Percentiles rank a stretch among this genome's conserved stretches.
These are phyloP conservation scores for Hirsutella thompsonii DNA, from an alignment of 2,329 filamentous ascomycete genomes.

Conservation along the genomic window DNA sequence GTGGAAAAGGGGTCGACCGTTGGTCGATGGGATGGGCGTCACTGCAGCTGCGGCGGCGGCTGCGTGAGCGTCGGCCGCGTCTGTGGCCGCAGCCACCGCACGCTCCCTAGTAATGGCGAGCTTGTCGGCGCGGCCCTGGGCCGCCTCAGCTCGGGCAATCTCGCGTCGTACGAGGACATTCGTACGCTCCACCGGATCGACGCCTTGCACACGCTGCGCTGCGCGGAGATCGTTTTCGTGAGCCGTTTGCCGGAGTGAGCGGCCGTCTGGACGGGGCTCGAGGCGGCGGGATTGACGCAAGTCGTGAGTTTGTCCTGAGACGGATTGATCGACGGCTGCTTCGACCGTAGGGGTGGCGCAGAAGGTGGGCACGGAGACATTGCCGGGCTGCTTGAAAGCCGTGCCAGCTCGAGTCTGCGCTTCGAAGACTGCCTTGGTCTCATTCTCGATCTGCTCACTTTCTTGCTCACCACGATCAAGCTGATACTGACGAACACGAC, in stretches of 20 bases:
- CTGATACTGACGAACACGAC: conserved; percentile 46
- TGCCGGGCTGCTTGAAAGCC: conserved; percentile 12
- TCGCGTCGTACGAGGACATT: conserved; percentile 36
- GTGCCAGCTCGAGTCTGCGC: conserved; percentile 31
- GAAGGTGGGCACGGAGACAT: conserved; percentile 8
- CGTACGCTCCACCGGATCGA: conserved; percentile 29
- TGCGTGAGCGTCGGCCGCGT: conserved; percentile 16
- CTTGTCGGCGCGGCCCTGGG: conserved; percentile 36
- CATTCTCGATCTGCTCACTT: conserved; percentile 35
- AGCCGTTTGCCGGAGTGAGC: conserved; percentile 15
- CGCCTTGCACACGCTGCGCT: conserved; percentile 10
- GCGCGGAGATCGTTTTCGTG: conserved; percentile 9
- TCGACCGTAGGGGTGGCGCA: conserved; percentile 9
- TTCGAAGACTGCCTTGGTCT: conserved; percentile 36
- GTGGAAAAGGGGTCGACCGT: conserved; percentile 24
- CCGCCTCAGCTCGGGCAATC: conserved; percentile 36
- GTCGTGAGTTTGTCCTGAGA: conserved; percentile 18
- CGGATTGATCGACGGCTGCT: conserved; percentile 4
- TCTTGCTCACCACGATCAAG: conserved; percentile 38
- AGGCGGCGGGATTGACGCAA: conserved; percentile 29
- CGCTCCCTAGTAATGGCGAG: conserved; percentile 30
- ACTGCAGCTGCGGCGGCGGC: conserved; percentile 10
- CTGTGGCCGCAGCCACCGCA: conserved; percentile 18
- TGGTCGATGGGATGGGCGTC: conserved; percentile 7
- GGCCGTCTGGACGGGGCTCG: conserved; percentile 17